Evolutionary conservation across 2,329 filamentous ascomycete genomes (phyloP).

Genomic region (Talaromyces sp.): DNA sequence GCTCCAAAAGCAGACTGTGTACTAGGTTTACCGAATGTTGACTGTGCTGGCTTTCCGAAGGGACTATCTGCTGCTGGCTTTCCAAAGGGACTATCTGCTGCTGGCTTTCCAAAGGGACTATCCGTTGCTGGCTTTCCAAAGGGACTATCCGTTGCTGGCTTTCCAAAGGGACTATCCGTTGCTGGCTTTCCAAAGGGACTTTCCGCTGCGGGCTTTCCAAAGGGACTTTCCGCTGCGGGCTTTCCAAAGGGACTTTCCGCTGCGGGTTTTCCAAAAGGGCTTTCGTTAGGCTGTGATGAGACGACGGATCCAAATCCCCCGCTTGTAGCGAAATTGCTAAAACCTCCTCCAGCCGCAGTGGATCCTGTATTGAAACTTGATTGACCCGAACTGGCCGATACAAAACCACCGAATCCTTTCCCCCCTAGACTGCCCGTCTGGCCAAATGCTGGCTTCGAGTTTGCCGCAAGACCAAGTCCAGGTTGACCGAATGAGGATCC

Average conservation of each 20-base stretch:
- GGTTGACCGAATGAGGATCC: slow-evolving; percentile 34
- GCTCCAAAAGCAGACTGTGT: slow-evolving; percentile 26
- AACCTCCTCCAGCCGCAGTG: slow-evolving; percentile 10
- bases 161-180: slow-evolving; percentile 27
- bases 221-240: slow-evolving; percentile 22
- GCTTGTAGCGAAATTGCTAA: slow-evolving; percentile 22
- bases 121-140: slow-evolving; percentile 28
- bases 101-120: slow-evolving; percentile 28
- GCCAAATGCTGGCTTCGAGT: slow-evolving; percentile 26
- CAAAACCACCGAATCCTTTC: slow-evolving; percentile 18
- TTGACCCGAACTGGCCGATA: slow-evolving; percentile 14
- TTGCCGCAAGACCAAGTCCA: slow-evolving; percentile 26
- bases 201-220: slow-evolving; percentile 25
- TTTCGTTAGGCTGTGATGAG: slow-evolving; percentile 15
- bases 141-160: slow-evolving; percentile 22
- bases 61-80: slow-evolving; percentile 24
- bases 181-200: slow-evolving; percentile 27
- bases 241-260: slow-evolving; percentile 29
- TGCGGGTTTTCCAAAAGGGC: slow-evolving; percentile 22
- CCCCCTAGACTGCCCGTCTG: slow-evolving; percentile 21
- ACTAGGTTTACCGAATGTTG: slow-evolving; percentile 31
- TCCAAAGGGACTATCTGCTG: slow-evolving; percentile 26
- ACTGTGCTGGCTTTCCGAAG: slow-evolving; percentile 30
- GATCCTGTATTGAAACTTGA: slow-evolving; percentile 8
- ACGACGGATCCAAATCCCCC: slow-evolving; percentile 38